Conservation (phyloP, 2,329 filamentous ascomycete genomes). For the Trichoderma sp. region DNA sequence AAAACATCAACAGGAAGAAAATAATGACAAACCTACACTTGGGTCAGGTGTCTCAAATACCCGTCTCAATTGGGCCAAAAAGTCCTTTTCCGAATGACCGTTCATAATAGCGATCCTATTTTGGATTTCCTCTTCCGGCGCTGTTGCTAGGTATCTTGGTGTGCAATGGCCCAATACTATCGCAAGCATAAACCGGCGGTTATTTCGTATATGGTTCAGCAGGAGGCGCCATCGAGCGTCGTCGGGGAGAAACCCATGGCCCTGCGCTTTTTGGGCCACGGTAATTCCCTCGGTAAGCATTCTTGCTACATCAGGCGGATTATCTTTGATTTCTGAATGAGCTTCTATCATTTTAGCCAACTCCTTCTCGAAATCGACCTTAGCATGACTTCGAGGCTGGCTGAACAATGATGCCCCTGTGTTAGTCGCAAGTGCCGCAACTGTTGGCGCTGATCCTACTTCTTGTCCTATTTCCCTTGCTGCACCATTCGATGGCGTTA, state of each 20-base stretch:
- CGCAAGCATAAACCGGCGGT: conserved; percentile 33
- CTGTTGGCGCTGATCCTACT: not conserved
- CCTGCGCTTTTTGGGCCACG: conserved; percentile 25
- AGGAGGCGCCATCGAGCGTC: conserved; percentile 35
- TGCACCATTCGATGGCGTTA: not conserved
- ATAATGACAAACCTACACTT: conserved; percentile 30
- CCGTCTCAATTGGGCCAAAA: conserved; percentile 26
- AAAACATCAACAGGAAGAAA: not conserved
- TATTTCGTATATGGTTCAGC: conserved; percentile 27
- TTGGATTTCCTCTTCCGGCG: conserved; percentile 28
- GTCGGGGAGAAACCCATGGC: conserved; percentile 33
- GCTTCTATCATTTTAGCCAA: not conserved
- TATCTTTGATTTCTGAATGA: not conserved
- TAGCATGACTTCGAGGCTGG: conserved; percentile 25
- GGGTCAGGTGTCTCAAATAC: conserved; percentile 29
- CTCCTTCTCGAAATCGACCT: conserved; percentile 27
- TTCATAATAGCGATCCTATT: conserved; percentile 28
- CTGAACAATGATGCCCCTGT: conserved; percentile 25
- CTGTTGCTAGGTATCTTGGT: conserved; percentile 30
- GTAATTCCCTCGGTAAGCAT: conserved; percentile 29
- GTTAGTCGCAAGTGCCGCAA: not conserved
- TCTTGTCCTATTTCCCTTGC: not conserved
- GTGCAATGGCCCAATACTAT: conserved; percentile 29
- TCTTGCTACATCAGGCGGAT: not conserved
- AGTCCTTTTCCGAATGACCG: conserved; percentile 27